These are phyloP conservation scores for Tylopilus subfusipes DNA, from an alignment of 768 basidiomycete species.

Conservation along the genomic window DNA sequence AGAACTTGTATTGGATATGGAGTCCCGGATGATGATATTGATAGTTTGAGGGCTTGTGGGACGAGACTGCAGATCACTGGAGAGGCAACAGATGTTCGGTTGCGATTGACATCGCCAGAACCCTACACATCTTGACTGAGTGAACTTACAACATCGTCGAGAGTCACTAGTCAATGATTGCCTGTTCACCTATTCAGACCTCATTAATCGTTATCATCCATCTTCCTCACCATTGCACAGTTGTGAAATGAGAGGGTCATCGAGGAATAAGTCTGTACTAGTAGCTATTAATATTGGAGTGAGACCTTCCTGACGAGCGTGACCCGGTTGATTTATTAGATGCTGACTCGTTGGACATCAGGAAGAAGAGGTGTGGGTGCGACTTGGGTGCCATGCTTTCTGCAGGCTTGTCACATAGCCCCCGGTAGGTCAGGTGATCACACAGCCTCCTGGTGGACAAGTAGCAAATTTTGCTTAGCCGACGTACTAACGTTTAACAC, in stretches of 20 bases:
- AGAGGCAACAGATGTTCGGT: background rate
- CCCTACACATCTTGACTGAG: background rate
- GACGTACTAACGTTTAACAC: too few species aligned
- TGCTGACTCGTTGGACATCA: too few species aligned
- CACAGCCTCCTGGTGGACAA: too few species aligned
- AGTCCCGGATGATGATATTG: background rate
- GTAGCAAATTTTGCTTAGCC: too few species aligned
- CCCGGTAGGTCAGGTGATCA: too few species aligned
- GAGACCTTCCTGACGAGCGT: too few species aligned
- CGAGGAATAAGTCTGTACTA: background rate
- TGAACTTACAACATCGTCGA: background rate
- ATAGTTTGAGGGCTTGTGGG: background rate
- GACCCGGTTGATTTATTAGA: too few species aligned
- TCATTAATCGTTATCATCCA: background rate
- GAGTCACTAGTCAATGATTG: too few species aligned
- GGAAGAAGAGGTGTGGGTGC: too few species aligned
- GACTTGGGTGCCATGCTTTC: too few species aligned
- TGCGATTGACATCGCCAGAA: background rate
- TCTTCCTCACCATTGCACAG: background rate
- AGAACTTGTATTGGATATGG: slow-evolving; percentile 3
- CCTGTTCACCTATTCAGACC: background rate
- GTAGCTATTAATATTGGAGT: too few species aligned
- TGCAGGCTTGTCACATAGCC: too few species aligned
- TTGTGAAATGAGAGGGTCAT: background rate
- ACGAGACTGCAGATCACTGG: background rate